phyloP scores from a whole-genome alignment of 129 eudicot species.

The Flaveria robusta region DNA sequence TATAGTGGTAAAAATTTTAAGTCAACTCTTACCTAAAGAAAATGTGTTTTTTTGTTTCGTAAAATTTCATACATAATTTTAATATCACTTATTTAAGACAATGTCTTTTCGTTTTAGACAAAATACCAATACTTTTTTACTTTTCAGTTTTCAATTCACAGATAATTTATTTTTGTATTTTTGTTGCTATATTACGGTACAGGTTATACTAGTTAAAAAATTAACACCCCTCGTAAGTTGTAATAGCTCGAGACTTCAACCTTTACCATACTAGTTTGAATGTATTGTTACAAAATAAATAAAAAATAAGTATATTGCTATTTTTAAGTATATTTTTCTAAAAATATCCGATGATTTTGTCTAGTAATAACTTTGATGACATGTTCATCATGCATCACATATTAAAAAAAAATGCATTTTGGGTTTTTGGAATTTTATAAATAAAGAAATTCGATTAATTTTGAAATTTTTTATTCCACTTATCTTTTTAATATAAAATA shows the following conservation, averaged over 20 bases:
- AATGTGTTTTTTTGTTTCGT: neutral
- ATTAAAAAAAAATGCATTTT: neutral
- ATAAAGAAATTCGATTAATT: neutral
- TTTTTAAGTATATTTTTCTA: neutral
- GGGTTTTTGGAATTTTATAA: neutral
- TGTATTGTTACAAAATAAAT: neutral
- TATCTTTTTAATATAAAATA: neutral
- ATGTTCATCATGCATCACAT: constrained; percentile 11
- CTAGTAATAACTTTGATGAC: constrained; percentile 6
- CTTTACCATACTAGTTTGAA: neutral
- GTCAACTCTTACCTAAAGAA: neutral
- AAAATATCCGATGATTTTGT: neutral
- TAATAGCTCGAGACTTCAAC: neutral
- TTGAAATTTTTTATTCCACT: neutral
- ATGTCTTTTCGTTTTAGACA: neutral
- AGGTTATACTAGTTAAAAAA: neutral
- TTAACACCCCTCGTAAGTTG: neutral
- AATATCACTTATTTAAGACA: neutral
- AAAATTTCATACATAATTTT: neutral
- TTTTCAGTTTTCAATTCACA: neutral
- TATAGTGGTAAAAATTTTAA: neutral
- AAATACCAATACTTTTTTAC: neutral
- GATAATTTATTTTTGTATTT: neutral
- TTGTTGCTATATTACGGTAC: neutral
- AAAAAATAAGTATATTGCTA: neutral